These are phyloP conservation scores for Erythrophleum fordii DNA, from an alignment of 306 rosid genomes.

Conservation along the genomic window DNA sequence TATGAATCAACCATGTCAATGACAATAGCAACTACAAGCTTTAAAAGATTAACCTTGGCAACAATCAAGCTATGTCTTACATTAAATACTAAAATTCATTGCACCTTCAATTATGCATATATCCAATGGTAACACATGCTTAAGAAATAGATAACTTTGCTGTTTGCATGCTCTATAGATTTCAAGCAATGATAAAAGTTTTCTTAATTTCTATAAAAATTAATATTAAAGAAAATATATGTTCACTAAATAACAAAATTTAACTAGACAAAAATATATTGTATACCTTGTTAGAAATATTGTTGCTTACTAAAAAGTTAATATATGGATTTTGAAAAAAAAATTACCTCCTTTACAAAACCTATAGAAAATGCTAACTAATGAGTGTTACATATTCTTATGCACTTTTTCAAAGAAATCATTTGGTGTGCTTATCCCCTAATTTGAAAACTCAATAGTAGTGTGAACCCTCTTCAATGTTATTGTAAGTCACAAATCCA, in stretches of 20 bases:
- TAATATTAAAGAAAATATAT: neutral
- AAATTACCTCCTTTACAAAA: neutral
- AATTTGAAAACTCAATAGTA: conserved; percentile 76
- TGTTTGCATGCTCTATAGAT: neutral
- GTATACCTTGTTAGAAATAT: neutral
- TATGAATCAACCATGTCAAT: no score
- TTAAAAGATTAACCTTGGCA: neutral
- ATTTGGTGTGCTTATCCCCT: conserved; percentile 64
- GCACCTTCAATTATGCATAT: neutral
- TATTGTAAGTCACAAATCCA: conserved; percentile 78
- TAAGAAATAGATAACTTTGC: neutral
- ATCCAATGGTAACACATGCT: neutral
- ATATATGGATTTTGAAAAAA: conserved; percentile 2
- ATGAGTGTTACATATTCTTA: neutral
- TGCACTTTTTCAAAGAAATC: neutral
- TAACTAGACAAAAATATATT: neutral
- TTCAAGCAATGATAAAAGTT: neutral
- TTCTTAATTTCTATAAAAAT: neutral
- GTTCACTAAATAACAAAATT: neutral
- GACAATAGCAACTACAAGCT: neutral
- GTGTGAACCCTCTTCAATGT: conserved; percentile 67
- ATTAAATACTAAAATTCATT: neutral
- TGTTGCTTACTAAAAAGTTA: neutral
- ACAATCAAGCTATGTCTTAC: neutral
- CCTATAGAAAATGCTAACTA: neutral